Evolutionary conservation across 768 basidiomycete genomes (phyloP).

Genomic region (Floccularia luteovirens): DNA sequence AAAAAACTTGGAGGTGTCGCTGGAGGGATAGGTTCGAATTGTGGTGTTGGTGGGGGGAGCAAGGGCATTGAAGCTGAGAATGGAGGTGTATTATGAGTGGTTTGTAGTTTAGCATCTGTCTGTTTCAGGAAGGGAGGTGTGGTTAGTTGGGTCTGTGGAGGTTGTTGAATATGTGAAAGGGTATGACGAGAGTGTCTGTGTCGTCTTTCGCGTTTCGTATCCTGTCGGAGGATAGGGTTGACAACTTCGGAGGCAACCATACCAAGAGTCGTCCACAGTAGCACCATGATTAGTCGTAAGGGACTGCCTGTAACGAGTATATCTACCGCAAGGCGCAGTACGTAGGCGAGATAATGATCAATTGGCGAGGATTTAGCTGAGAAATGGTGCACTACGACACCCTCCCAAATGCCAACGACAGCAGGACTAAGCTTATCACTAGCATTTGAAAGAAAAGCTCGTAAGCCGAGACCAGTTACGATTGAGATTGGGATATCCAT

Average conservation of each 20-base stretch:
- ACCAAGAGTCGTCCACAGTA: conserved; percentile 29
- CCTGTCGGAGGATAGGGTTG: conserved; percentile 16
- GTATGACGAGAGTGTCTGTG: conserved; percentile 18
- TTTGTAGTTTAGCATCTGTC: too few relatives aligned
- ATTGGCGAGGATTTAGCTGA: conserved; percentile 20
- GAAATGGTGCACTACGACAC: conserved; percentile 31
- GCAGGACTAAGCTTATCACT: conserved; percentile 20
- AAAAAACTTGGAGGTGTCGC: conserved; percentile 32
- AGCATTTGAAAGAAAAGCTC: conserved; percentile 22
- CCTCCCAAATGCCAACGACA: conserved; percentile 36
- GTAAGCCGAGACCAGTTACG: conserved; percentile 32
- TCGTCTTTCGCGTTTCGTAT: conserved; percentile 19
- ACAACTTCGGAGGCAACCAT: conserved; percentile 24
- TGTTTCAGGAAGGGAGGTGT: too few relatives aligned
- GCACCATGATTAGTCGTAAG: conserved; percentile 21
- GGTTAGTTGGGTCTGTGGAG: conserved; percentile 5
- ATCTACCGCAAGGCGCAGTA: conserved; percentile 34
- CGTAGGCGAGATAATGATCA: conserved; percentile 34
- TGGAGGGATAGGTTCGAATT: conserved; percentile 18
- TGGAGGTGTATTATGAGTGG: conserved; percentile 7
- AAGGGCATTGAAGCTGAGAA: conserved; percentile 4
- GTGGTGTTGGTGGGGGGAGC: conserved; percentile 9
- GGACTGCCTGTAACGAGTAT: conserved; percentile 27
- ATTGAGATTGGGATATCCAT: conserved; percentile 38
- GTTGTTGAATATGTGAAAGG: conserved; percentile 20